Evolutionary conservation across 2,329 filamentous ascomycete species (phyloP), one percentile per base, ranked within the genome.

Genomic region (Exophiala sp.): DNA sequence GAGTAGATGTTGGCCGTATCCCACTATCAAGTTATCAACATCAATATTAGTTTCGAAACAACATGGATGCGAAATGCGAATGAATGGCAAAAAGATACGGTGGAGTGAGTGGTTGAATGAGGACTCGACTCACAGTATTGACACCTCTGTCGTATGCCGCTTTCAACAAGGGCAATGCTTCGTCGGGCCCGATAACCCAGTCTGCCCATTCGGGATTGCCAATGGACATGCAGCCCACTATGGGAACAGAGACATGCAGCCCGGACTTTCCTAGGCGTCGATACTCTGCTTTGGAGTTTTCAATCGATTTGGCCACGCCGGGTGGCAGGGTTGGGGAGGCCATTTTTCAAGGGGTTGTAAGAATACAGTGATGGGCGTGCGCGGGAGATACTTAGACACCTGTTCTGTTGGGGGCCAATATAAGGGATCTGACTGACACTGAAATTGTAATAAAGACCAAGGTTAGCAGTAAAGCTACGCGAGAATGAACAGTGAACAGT

Each of bases 1-100:
- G 74, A 78, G 64, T 82, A 82, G 2, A 62, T 70, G 49, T 78
- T 64, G 24, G 62, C 63, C 1, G 65, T 68, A 45, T 68, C 64
- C 63, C 63, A 49, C 30, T 43, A 10, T 30, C 8, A 16, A n/a
- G 8, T 3, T 13, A 13, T 19, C 23, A 11, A n/a, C 9, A n/a
- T 11, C 16, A 21, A n/a, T n/a, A n/a, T n/a, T n/a, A n/a, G n/a
- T n/a, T n/a, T n/a, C n/a, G 24, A 27, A 27, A 10, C 24, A 27
- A 27, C 24, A 27, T n/a, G n/a, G n/a, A n/a, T n/a, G n/a, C 10
- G 24, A 10, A 27, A 27, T 27, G 24, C 24, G 24, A 27, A 43
- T 30, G 41, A 16, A 29, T 16, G 16, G n/a, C 11, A 14, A 11
- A 14, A 24, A 40, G 13, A 47, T n/a, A n/a, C n/a, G n/a, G n/a